Conservation (phyloP, 345 rosid species). For the Lenwebbia sp. region DNA sequence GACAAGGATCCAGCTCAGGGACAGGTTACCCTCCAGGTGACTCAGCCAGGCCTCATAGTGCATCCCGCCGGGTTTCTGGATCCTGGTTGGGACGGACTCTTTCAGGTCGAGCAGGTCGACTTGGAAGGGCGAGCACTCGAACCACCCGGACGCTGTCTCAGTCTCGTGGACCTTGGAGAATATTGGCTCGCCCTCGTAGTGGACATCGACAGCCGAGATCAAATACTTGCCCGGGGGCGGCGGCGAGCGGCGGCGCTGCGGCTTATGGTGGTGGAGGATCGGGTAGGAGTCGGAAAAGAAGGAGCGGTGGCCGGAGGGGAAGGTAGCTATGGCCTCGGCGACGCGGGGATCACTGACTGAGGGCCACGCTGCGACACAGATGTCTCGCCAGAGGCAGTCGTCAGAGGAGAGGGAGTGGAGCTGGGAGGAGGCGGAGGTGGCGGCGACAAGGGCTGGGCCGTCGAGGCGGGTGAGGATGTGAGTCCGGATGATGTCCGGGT, state of each 20-base stretch:
- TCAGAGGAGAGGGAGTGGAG: slow-evolving; percentile 31
- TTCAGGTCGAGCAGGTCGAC: slow-evolving; percentile 49
- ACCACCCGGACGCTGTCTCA: slow-evolving; percentile 44
- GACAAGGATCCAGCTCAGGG: slow-evolving; percentile 55
- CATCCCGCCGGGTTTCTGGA: neutral
- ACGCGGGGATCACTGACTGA: slow-evolving; percentile 32
- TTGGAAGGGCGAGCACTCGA: slow-evolving; percentile 44
- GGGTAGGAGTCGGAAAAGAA: slow-evolving; percentile 62
- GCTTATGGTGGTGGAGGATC: slow-evolving; percentile 7
- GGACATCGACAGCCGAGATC: slow-evolving; percentile 74
- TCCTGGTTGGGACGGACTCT: slow-evolving; percentile 24
- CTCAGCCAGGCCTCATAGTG: slow-evolving; percentile 26
- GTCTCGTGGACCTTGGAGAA: slow-evolving; percentile 37
- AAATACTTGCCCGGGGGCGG: slow-evolving; percentile 5
- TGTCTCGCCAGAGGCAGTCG: slow-evolving; percentile 37
- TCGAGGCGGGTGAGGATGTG: slow-evolving; percentile 65
- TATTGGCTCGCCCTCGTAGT: slow-evolving; percentile 22
- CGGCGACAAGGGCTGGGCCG: slow-evolving; percentile 50
- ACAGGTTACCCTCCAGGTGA: slow-evolving; percentile 40
- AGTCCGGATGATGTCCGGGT: slow-evolving; percentile 39
- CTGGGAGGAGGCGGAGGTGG: slow-evolving; percentile 36
- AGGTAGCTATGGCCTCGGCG: slow-evolving; percentile 24
- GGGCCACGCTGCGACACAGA: slow-evolving; percentile 53
- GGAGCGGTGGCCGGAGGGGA: slow-evolving; percentile 47
- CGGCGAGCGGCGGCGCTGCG: neutral